Evolutionary conservation across 495 filamentous ascomycete genomes (phyloP), one percentile per base, ranked within the genome.

Genomic region (Tuber brumale): DNA sequence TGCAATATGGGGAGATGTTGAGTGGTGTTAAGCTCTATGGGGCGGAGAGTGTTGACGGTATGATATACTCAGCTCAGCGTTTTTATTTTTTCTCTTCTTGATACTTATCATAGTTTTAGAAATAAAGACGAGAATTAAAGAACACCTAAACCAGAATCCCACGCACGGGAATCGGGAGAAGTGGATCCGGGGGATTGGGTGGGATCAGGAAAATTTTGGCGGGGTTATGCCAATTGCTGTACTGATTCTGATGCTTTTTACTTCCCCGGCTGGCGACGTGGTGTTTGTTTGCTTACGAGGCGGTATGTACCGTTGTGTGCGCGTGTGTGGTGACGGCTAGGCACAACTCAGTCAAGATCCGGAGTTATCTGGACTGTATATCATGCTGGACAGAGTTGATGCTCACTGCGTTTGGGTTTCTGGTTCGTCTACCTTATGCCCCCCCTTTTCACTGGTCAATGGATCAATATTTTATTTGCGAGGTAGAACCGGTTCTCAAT

Each of bases 301-400:
- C 45, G 39, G 31, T 27, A 45, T 10, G 27, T 57, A 14, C 12
- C 23, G 16, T 10, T 8, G 21, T 57, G 43, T 66, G 57, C 57
- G 14, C 27, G 57, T 16, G 51, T 14, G 27, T 8, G 57, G 19
- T 66, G 14, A 35, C 35, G 27, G 3, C 27, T 35, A 87, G 87
- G 85, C 83, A 43, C 86, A 89, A 73, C 83, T 91, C 8, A 86
- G 85, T n/a, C 81, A 83, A n/a, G 88, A 89, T 72, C 78, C 84
- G 39, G 73, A 81, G 21, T 81, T 91, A 21, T 85, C 81, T 75
- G 87, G 86, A 16, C 81, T 87, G 35, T 91, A 88, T 80, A 86
- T 91, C 72, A 90, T 92, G 89, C 86, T 92, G 18, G 89, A 91
- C 74, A 87, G 90, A 2, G 87, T 91, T 18, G 90, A 92, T 79